Conservation (phyloP, 345 rosid genomes). For the Eucalyptus cloeziana region DNA sequence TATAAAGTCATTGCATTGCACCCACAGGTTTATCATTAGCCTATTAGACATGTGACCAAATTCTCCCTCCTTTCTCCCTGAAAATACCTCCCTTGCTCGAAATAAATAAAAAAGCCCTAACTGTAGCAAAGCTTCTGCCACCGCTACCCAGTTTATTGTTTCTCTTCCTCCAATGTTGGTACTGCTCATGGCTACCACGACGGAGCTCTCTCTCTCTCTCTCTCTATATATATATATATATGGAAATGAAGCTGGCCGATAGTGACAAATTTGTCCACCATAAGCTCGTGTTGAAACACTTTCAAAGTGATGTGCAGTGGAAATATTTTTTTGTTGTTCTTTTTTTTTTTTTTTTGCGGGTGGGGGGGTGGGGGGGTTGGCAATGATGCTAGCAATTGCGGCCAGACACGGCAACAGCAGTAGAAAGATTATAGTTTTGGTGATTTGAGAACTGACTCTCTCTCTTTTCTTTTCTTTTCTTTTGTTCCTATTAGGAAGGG, state of each 20-base stretch:
- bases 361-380: neutral
- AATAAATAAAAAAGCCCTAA: neutral
- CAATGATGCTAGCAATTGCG: neutral
- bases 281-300: neutral
- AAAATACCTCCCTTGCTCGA: neutral
- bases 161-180: neutral
- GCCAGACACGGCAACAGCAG: neutral
- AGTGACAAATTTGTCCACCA: neutral
- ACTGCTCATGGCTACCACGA: neutral
- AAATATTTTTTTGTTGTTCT: no score
- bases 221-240: neutral
- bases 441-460: neutral
- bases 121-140: neutral
- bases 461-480: no score
- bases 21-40: neutral
- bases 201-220: neutral
- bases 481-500: neutral
- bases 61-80: neutral
- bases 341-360: no score
- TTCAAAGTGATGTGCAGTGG: neutral
- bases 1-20: neutral
- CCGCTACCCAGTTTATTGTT: neutral
- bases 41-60: neutral
- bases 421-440: neutral
- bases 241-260: neutral